These are phyloP conservation scores for Endocalyx cinctus DNA, from an alignment of 2,329 filamentous ascomycete genomes.

Conservation along the genomic window DNA sequence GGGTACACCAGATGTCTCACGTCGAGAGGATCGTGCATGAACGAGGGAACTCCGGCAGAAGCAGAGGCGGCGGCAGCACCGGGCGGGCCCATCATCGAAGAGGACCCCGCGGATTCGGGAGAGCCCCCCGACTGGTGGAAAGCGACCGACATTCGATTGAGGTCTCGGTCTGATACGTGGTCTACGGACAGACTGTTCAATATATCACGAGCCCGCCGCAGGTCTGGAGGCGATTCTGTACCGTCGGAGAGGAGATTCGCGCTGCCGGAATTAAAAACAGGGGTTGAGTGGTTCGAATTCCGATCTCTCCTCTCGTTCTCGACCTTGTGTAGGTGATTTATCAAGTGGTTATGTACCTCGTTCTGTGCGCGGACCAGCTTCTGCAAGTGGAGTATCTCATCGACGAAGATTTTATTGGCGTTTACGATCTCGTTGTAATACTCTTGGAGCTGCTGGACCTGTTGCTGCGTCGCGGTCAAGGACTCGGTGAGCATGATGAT, in stretches of 20 bases:
- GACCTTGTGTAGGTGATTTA: conserved; percentile 49
- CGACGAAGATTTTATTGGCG: conserved; percentile 57
- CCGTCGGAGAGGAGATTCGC: conserved; percentile 40
- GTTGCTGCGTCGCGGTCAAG: conserved; percentile 83
- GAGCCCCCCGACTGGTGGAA: conserved; percentile 49
- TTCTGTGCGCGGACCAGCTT: conserved; percentile 56
- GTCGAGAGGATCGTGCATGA: conserved; percentile 52
- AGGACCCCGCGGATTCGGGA: conserved; percentile 46
- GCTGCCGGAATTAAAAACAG: conserved; percentile 34
- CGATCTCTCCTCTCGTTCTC: conserved; percentile 42
- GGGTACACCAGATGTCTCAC: conserved; percentile 76
- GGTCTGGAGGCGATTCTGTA: conserved; percentile 42
- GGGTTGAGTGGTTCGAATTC: conserved; percentile 33
- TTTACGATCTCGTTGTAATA: conserved; percentile 73
- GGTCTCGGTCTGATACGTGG: conserved; percentile 47
- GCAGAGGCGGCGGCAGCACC: conserved; percentile 45
- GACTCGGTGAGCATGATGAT: conserved; percentile 86
- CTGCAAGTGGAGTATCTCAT: conserved; percentile 57
- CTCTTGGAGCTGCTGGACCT: conserved; percentile 82
- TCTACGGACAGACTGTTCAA: conserved; percentile 49
- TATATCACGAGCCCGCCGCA: conserved; percentile 54
- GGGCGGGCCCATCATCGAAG: conserved; percentile 54
- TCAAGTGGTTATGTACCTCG: conserved; percentile 53
- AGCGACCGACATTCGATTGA: conserved; percentile 49
- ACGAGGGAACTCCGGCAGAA: conserved; percentile 31